Conservation (phyloP, 352 stramenopile genomes). For the Phytophthora multivora region DNA sequence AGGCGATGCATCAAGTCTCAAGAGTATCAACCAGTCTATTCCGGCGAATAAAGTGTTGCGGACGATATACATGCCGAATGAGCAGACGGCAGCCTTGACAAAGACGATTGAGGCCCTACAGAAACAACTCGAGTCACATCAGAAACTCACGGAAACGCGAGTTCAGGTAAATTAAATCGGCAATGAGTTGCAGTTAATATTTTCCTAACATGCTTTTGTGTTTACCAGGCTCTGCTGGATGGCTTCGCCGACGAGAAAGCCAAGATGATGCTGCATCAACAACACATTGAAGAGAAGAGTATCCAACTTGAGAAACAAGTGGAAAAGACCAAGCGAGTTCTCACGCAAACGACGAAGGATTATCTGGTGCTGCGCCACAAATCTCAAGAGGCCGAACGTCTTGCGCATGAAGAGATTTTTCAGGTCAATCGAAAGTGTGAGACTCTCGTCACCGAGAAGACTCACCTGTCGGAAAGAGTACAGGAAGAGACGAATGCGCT, state of each 20-base stretch:
- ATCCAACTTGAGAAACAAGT: constrained; percentile 50
- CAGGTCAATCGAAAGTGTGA: constrained; percentile 46
- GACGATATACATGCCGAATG: constrained; percentile 82
- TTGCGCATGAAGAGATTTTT: constrained; percentile 64
- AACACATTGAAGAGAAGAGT: constrained; percentile 42
- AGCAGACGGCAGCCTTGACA: constrained; percentile 56
- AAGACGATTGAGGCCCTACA: constrained; percentile 63
- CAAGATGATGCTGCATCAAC: constrained; percentile 48
- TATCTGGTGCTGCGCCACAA: constrained; percentile 78
- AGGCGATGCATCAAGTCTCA: constrained; percentile 21
- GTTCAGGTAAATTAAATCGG: constrained; percentile 46
- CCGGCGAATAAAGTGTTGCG: constrained; percentile 55
- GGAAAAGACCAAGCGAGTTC: constrained; percentile 57
- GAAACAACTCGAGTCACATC: constrained; percentile 59
- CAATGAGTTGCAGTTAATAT: background rate
- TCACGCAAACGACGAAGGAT: constrained; percentile 77
- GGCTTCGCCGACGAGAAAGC: constrained; percentile 60
- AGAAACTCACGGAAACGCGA: constrained; percentile 58
- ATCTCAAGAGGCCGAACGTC: constrained; percentile 61
- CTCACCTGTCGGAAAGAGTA: constrained; percentile 44
- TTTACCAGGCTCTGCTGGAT: constrained; percentile 51
- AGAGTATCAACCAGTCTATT: constrained; percentile 14
- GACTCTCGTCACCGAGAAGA: constrained; percentile 46
- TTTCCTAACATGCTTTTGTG: background rate
- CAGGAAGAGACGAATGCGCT: constrained; percentile 50